Percentiles rank a stretch among this genome's conserved stretches.
These are phyloP conservation scores for Aeminium ludgeri DNA, from an alignment of 495 filamentous ascomycete genomes.

Conservation along the genomic window DNA sequence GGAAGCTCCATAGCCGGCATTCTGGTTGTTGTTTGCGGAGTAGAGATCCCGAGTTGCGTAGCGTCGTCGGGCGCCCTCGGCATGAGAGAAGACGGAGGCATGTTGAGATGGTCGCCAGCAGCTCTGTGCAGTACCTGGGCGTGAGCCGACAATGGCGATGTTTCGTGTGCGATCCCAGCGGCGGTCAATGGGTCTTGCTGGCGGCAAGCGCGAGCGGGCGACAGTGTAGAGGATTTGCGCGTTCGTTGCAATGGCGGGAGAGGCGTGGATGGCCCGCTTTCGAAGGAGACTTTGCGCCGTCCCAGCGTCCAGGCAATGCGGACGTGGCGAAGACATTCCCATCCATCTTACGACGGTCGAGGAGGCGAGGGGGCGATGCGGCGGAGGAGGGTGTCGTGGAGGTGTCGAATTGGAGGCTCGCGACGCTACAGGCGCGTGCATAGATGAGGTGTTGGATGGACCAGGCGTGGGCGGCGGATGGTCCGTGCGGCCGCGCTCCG, in stretches of 20 bases:
- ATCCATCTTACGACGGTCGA: not conserved
- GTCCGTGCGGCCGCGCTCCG: too few species aligned
- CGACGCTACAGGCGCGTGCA: too few species aligned
- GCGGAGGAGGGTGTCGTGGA: too few species aligned
- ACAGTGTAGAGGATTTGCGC: not conserved
- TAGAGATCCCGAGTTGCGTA: not conserved
- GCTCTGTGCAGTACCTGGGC: not conserved
- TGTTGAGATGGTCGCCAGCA: not conserved
- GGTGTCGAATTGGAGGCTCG: too few species aligned
- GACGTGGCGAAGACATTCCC: constrained; percentile 2
- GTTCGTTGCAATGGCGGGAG: not conserved
- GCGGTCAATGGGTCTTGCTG: constrained; percentile 2
- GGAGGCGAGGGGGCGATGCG: too few species aligned
- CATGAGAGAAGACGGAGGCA: not conserved
- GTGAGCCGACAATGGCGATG: constrained; percentile 1
- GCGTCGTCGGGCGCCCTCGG: not conserved
- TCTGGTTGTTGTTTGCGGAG: too few species aligned
- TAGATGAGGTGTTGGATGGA: too few species aligned
- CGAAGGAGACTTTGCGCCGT: not conserved
- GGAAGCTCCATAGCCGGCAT: too few species aligned
- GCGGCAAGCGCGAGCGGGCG: not conserved
- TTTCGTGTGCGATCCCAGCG: constrained; percentile 7
- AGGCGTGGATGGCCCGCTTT: not conserved
- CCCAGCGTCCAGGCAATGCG: not conserved
- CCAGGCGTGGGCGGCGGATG: too few species aligned